Base-by-base conservation (phyloP, 2,329 filamentous ascomycete species). In the Penicillium sp. region DNA sequence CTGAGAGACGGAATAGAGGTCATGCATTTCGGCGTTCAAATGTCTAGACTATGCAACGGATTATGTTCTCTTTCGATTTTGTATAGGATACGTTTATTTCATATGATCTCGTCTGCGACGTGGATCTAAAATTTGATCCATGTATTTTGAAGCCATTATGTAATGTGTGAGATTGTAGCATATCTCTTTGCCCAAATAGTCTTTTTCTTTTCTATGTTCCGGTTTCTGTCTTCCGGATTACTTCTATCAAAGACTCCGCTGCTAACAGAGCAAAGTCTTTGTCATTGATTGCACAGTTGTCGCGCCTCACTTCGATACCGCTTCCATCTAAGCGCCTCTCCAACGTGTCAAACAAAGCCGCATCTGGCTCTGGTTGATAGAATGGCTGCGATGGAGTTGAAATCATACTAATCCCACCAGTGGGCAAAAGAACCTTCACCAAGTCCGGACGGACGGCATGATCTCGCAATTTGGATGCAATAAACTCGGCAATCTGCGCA, bases 321-420 rank as follows among this genome's bases (percentile, higher is more conserved):
- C 71, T 82, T 0, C 70, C 79, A 14, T 71, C 53, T 20, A 89
- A 67, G 0, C 78, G 81, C 0, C 72, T 61, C 48, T 71, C 75
- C 16, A 89, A 68, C 0, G 78, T 72, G 0, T 69, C 62, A 55
- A 81, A 79, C 18, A 84, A 63, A 5, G 68, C 72, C 16, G 68
- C 65, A 62, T 84, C 81, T 3, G 79, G 79, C 30, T 74, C 65
- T 2, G 65, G 60, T 65, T 83, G 77, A 60, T 77, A 71, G 63
- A 87, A 89, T 0, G 83, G 72, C 2, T 73, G 78, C 1, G 71
- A 77, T 20, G 80, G 75, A 0, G 76, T 77, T 7, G 83, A 77
- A 47, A 90, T 77, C 72, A 83, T 78, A 64, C 86, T 89, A 12
- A 88, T 68, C 0, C 86, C 86, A 0, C 79, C 80, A 9, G 67